Evolutionary conservation across 495 filamentous ascomycete genomes (phyloP), one percentile per base, ranked within the genome.

Genomic region (Penicillium bialowiezense): DNA sequence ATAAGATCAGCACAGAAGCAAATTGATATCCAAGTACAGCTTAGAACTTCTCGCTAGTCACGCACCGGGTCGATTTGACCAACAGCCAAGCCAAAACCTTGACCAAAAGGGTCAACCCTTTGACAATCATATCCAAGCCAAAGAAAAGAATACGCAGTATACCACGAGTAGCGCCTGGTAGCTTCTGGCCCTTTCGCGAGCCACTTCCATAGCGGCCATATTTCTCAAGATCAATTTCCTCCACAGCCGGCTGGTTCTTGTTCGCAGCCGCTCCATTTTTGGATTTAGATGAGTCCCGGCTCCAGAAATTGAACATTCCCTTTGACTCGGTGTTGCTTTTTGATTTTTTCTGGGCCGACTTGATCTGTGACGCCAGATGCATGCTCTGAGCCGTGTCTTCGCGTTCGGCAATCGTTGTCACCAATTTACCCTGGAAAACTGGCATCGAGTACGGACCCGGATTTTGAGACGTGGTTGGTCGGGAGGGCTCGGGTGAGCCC

Each of bases 161-260:
- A 4, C 54, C 57, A 33, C 72, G 58, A 28, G 63, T 64, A 14
- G 67, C 42, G 2, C 68, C 59, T 1, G 73, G 73, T 6, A 77
- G 35, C 32, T 75, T 66, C 54, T 72, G 48, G 2, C 69, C 68
- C 42, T 71, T 57, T 2, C 67, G 61, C 24, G 63, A 63, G 1
- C 63, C 47, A 7, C 35, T 39, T 7, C 62, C 64, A 36, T 72
- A 73, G 3, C 60, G 62, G 9, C 71, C 71, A 31, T 75, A 77
- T 15, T 68, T 72, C 24, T 75, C 73, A 13, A 77, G 58, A 44
- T 77, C 73, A 24, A 75, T 69, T 47, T 77, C 72, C 37, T 75
- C 71, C 40, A 73, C 54, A 33, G 71, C 55, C 41, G 70, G 55
- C 3, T 62, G 46, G 5, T 52, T 54, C 33, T 59, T 52, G 44